Base-by-base conservation (phyloP, 2,329 filamentous ascomycete genomes). In the Chaetomium globosum region DNA sequence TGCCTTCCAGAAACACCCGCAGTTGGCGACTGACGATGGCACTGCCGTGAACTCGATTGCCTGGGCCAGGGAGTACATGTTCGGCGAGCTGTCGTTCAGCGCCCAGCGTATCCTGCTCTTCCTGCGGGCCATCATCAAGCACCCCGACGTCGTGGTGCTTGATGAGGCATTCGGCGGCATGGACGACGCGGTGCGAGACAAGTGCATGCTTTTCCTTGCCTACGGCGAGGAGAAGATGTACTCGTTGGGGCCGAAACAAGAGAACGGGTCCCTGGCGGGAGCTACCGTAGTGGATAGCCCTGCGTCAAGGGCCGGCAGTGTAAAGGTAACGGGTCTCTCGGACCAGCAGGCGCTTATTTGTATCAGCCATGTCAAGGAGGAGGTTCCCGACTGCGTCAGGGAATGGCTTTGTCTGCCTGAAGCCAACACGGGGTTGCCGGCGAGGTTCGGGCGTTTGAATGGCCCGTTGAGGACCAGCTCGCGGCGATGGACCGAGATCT, bases 141-240 rank as follows among this genome's bases (percentile, higher is more conserved):
- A 85, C 66, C 89, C 91, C 0, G 91, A 95, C 71, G 84, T 97
- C 52, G 84, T 96, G 3, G 88, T 97, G 21, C 83, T 96, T 0
- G 93, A 97, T 73, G 93, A 97, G 79, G 89, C 93, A 0, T 96
- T 94, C 63, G 92, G 90, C 54, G 91, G 92, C 59, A 93, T 97
- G 85, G 89, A 94, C 69, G 88, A 90, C 31, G 83, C 82, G 0
- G 87, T 95, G 8, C 84, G 94, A n/a, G 90, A 97, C 75, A 93
- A 93, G 74, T 97, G 93, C 73, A 84, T 95, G 65, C 78, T 89
- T 0, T 97, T 96, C 77, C 85, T 99, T 2, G 87, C 85, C 51
- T 77, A 83, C 28, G 89, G 89, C 12, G 84, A 90, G 73, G 76
- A 74, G 6, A 84, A 81, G 71, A 78, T 75, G 21, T 79, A 78